Percentiles rank a stretch among this genome's conserved stretches.
phyloP scores from a whole-genome alignment of 129 eudicot genomes.

The Flaveria robusta region DNA sequence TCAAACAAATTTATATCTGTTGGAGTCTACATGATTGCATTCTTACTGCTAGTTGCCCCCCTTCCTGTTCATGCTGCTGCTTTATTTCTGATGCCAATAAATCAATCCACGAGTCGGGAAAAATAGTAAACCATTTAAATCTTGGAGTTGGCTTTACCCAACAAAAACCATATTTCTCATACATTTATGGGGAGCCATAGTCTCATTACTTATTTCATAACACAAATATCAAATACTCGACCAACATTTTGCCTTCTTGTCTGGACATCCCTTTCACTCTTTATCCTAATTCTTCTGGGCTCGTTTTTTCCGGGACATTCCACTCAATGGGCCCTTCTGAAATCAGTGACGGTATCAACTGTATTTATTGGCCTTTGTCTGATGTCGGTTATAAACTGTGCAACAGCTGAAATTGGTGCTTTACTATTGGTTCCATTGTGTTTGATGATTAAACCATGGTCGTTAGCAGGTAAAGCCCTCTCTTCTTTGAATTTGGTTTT shows the following conservation, averaged over 20 bases:
- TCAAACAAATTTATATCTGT: slow-evolving; percentile 88
- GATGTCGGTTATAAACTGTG: slow-evolving; percentile 92
- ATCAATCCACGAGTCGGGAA: slow-evolving; percentile 19
- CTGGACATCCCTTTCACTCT: slow-evolving; percentile 57
- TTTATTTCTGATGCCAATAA: slow-evolving; percentile 62
- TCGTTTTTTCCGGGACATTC: slow-evolving; percentile 39
- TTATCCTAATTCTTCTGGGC: slow-evolving; percentile 37
- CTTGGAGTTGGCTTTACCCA: slow-evolving; percentile 87
- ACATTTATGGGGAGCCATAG: slow-evolving; percentile 80
- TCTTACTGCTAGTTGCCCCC: slow-evolving; percentile 83
- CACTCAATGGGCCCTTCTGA: slow-evolving; percentile 68
- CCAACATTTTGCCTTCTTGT: slow-evolving; percentile 45
- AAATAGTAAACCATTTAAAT: slow-evolving; percentile 29
- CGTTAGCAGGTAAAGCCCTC: slow-evolving; percentile 35
- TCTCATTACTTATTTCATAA: slow-evolving; percentile 58
- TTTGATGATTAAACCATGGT: slow-evolving; percentile 63
- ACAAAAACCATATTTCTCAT: slow-evolving; percentile 70
- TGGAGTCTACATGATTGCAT: slow-evolving; percentile 97
- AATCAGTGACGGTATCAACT: slow-evolving; percentile 70
- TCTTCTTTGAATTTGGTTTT: slow-evolving; percentile 47
- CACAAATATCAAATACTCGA: slow-evolving; percentile 50
- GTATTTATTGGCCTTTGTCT: slow-evolving; percentile 78
- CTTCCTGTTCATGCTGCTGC: slow-evolving; percentile 89
- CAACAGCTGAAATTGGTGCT: slow-evolving; percentile 96
- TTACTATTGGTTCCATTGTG: slow-evolving; percentile 81